Base-by-base conservation (phyloP, 139 green algal genomes). In the Deuterostichococcus epilithicus region DNA sequence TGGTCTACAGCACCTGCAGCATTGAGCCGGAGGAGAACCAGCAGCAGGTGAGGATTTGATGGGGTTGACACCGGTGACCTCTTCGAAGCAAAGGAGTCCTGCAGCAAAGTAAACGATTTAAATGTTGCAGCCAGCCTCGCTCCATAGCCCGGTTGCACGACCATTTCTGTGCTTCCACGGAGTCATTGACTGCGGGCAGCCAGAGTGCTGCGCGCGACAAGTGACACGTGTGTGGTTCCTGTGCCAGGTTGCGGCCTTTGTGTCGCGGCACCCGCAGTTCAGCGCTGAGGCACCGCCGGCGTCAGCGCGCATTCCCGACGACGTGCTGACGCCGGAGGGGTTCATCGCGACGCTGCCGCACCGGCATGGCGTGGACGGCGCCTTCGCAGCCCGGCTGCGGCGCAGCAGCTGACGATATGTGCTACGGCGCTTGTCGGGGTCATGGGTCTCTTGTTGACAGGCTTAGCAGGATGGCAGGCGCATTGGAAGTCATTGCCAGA, bases 1-100 rank as follows among this genome's bases (percentile, higher is more conserved):
- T 98, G 35, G 92, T 98, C 35, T 98, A 98, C 84, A 88, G 73
- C 77, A 98, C 94, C 10, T 98, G 94, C 79, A 84, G 79, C 20
- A 80, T 91, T 10, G 90, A 94, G 74, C 44, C 45, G 8, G 82
- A 90, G 44, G 91, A 95, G 74, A 94, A 95, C 52, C 60, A 74
- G 59, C 68, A 81, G 30, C 73, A 80, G 36, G 77, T 92, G 26
- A 66, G 44, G 22, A 63, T 25, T 68, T 73, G 60, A 6, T 80
- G 33, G n/a, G n/a, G n/a, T n/a, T 13, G 10, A 52, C 13, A 13
- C 42, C 42, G 42, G 15, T 36, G 30, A 36, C 15, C 8, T 18
- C 30, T 70, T 20, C 67, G 37, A 10, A 68, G 37, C n/a, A 33
- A 34, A 5, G 28, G 34, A 58, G 58, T 52, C 13, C 39, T 81